Base-by-base conservation (phyloP, 2,329 filamentous ascomycete species). In the Ophiocordyceps camponoti-floridani region DNA sequence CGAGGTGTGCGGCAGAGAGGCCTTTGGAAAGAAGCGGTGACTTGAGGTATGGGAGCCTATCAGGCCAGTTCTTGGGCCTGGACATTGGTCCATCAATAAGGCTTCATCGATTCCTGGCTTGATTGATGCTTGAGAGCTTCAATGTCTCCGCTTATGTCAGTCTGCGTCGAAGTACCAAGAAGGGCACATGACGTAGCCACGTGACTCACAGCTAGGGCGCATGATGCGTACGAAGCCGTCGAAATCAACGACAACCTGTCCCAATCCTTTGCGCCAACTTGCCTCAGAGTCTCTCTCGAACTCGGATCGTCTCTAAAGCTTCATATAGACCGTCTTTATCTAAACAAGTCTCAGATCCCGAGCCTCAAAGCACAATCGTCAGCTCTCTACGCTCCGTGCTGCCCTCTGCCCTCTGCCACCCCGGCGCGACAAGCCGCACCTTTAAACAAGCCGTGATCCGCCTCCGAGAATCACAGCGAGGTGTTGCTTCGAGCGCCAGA, bases 391-490 rank as follows among this genome's bases (percentile, higher is more conserved):
- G 23, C 7, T 19, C 18, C 35, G 42, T 44, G 12, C 14, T 28
- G 4, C 10, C 27, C 27, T 11, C 27, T 12, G 9, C 9, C 28
- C 40, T 18, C 9, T 18, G 16, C 27, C 8, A 33, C 52, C 56
- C 55, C 53, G 53, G 57, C 62, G 62, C 59, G 56, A 56, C 52
- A 52, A 60, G 57, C 50, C 44, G 69, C 71, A 70, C 83, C 83
- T 88, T 89, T 86, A 88, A 91, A 88, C 58, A 88, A 58, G 86
- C 86, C 83, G 86, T 88, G 81, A 72, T 80, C 81, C 80, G 46
- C 52, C 35, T 18, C 35, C 52, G 82, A 82, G 83, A 78, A 55
- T 82, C 80, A 86, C 79, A 84, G 85, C 84, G 82, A 93, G 86
- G 85, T 80, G 82, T 74, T 63, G 62, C 67, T 71, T 67, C 66